Conservation (phyloP, 2,329 filamentous ascomycete species). For the Aspergillus jensenii region DNA sequence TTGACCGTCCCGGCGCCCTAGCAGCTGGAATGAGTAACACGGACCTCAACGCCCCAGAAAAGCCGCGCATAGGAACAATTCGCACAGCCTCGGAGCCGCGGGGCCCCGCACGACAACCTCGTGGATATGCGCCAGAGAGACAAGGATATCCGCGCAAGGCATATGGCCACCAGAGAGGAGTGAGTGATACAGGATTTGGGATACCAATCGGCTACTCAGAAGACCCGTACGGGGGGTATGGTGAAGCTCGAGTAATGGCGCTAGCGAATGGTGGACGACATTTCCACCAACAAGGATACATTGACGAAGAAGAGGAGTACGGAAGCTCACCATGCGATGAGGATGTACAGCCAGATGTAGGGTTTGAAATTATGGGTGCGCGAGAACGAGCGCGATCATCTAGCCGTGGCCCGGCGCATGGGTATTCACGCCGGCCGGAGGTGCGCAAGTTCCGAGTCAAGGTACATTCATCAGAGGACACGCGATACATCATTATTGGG, state of each 20-base stretch:
- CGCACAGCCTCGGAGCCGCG: constrained; percentile 55
- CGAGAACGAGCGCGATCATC: constrained; percentile 31
- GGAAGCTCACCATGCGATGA: constrained; percentile 70
- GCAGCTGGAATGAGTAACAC: constrained; percentile 34
- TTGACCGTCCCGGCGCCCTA: constrained; percentile 29
- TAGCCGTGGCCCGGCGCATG: constrained; percentile 26
- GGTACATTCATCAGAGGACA: constrained; percentile 81
- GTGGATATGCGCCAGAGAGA: constrained; percentile 24
- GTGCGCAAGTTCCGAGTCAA: constrained; percentile 84
- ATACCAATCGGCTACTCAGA: constrained; percentile 37
- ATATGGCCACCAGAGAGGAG: constrained; percentile 28
- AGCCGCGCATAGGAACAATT: constrained; percentile 46
- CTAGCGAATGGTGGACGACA: constrained; percentile 44
- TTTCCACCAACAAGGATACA: constrained; percentile 58
- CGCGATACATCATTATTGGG: constrained; percentile 86
- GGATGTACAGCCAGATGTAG: constrained; percentile 66
- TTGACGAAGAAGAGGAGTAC: constrained; percentile 77
- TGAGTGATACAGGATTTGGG: constrained; percentile 32
- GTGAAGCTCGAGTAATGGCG: constrained; percentile 50
- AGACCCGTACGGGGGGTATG: constrained; percentile 65
- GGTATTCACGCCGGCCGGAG: constrained; percentile 53
- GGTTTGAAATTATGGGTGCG: constrained; percentile 74
- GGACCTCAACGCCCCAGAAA: constrained; percentile 30
- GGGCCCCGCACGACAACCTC: constrained; percentile 40
- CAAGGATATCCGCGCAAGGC: constrained; percentile 32